Conservation (phyloP, 2,329 filamentous ascomycete genomes). For the Chalaropsis thielavioides region DNA sequence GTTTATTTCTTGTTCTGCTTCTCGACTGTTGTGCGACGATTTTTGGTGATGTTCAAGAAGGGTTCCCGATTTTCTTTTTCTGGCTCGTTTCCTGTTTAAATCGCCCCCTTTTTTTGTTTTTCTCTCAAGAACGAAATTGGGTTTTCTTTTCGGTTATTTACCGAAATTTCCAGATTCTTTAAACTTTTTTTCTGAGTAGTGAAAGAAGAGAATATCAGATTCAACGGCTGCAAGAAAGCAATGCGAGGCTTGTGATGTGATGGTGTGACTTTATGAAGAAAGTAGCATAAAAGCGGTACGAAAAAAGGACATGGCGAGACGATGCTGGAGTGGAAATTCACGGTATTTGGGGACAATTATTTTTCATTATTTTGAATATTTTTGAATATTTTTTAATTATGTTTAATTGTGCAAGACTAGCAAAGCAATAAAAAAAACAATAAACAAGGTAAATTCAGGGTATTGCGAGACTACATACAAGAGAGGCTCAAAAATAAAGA, state of each 20-base stretch:
- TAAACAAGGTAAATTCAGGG: not conserved
- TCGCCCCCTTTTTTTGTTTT: not conserved
- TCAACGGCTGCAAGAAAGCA: too few relatives aligned
- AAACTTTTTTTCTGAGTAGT: not conserved
- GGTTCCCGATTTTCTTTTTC: not conserved
- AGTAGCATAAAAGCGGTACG: not conserved
- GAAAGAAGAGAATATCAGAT: not conserved
- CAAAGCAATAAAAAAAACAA: not conserved
- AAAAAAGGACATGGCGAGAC: not conserved
- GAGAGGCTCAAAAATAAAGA: not conserved
- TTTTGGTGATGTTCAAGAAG: too few relatives aligned
- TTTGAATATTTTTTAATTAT: not conserved
- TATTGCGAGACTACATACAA: not conserved
- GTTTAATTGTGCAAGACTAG: not conserved
- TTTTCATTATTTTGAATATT: not conserved
- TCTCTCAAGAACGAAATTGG: not conserved
- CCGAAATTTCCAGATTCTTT: not conserved
- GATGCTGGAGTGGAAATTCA: too few relatives aligned
- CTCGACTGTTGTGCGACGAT: not conserved
- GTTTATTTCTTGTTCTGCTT: too few relatives aligned
- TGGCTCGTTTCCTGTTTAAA: not conserved
- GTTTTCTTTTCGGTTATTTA: conserved; percentile 1
- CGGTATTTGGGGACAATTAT: not conserved
- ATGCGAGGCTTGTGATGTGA: too few relatives aligned
- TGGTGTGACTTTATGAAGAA: too few relatives aligned